phyloP scores from a whole-genome alignment of 1,284 basidiomycete species.

The Nidula niveotomentosa region DNA sequence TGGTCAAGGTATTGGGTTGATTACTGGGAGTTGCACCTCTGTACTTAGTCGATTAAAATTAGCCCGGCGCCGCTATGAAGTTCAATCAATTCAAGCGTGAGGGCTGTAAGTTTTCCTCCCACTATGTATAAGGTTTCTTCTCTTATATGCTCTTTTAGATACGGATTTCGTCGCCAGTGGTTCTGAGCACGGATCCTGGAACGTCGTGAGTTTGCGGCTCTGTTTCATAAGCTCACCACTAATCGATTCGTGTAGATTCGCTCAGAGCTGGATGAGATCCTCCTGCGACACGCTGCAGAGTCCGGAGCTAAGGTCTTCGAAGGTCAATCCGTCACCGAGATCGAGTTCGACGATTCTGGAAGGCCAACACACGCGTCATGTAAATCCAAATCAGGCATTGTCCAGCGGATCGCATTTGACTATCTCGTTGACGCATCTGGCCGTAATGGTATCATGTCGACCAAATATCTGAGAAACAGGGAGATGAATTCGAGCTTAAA shows the following conservation, averaged over 20 bases:
- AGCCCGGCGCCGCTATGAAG: constrained; percentile 44
- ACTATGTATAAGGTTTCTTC: background rate
- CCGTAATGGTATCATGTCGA: constrained; percentile 43
- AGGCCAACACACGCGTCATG: constrained; percentile 27
- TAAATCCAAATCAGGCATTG: constrained; percentile 19
- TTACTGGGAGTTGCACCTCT: background rate
- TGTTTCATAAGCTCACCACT: constrained; percentile 6
- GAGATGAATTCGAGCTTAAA: constrained; percentile 36
- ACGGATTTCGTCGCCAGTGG: constrained; percentile 39
- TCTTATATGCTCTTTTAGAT: constrained; percentile 20
- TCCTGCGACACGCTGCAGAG: constrained; percentile 26
- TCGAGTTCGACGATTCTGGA: constrained; percentile 33
- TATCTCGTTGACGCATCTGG: constrained; percentile 47
- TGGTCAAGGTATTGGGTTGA: constrained; percentile 32
- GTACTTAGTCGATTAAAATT: background rate
- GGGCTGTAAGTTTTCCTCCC: constrained; percentile 34
- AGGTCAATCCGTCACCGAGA: constrained; percentile 32
- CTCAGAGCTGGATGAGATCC: constrained; percentile 28
- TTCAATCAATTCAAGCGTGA: constrained; percentile 43
- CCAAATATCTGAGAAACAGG: constrained; percentile 41
- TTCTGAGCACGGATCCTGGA: constrained; percentile 37
- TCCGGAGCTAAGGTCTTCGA: constrained; percentile 36
- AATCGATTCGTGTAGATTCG: constrained; percentile 18
- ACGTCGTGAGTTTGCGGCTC: constrained; percentile 22
- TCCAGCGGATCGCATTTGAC: constrained; percentile 29